Evolutionary conservation across 495 filamentous ascomycete genomes (phyloP).

Genomic region (Aspergillus incahuasiensis): DNA sequence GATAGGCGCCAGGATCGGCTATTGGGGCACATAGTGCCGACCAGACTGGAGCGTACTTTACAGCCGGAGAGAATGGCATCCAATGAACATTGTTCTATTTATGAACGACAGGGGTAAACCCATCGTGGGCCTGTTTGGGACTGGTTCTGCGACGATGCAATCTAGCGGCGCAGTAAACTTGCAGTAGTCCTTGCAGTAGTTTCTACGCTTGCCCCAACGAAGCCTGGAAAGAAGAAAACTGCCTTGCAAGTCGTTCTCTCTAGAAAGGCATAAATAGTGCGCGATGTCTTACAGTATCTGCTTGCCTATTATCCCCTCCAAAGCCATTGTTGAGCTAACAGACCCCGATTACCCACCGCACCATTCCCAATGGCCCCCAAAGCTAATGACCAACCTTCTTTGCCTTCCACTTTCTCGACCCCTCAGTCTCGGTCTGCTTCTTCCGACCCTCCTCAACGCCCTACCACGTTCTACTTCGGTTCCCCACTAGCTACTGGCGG

Average conservation of each 20-base stretch:
- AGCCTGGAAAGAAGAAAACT: not conserved
- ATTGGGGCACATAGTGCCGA: not conserved
- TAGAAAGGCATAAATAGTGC: too few relatives aligned
- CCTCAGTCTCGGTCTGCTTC: not conserved
- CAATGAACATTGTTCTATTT: not conserved
- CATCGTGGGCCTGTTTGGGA: not conserved
- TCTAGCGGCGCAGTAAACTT: slow-evolving; percentile 2
- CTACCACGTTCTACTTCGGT: not conserved
- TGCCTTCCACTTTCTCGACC: not conserved
- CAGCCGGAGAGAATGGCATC: not conserved
- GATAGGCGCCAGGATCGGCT: slow-evolving; percentile 2
- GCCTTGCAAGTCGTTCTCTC: not conserved
- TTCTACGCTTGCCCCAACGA: not conserved
- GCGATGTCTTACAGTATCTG: too few relatives aligned
- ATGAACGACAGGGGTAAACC: not conserved
- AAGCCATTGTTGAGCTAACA: not conserved
- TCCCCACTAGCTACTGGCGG: not conserved
- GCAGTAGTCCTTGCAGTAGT: not conserved
- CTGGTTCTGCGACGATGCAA: not conserved
- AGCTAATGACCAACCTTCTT: not conserved
- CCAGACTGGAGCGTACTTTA: not conserved
- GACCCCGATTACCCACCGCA: not conserved
- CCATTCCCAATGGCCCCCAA: not conserved
- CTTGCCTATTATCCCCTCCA: too few relatives aligned
- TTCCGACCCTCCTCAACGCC: not conserved